A percentile compares a stretch with the other conserved stretches of the same genome.
Conservation (phyloP, 176 grass and related monocot species). For the Oryza longistaminata region DNA sequence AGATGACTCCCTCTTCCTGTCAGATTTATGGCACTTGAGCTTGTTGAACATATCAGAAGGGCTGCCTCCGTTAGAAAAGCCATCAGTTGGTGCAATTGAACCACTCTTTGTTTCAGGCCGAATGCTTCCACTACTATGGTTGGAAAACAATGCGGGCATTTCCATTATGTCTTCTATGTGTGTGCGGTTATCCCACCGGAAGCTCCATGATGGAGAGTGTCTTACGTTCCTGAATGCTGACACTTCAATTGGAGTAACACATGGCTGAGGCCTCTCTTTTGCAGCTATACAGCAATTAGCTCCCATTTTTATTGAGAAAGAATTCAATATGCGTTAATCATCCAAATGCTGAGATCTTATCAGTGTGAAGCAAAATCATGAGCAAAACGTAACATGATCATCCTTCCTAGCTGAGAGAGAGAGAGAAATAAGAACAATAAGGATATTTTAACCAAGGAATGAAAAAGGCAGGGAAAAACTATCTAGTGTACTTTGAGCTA, state of each 20-base stretch:
- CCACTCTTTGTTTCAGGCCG: slow-evolving; percentile 59
- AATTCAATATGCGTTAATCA: slow-evolving; percentile 40
- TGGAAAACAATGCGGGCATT: slow-evolving; percentile 49
- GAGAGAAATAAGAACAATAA: slow-evolving; percentile 23
- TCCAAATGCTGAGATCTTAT: not conserved
- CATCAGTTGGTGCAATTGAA: slow-evolving; percentile 49
- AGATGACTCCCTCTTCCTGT: slow-evolving; percentile 42
- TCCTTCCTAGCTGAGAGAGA: not conserved
- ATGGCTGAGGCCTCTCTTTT: slow-evolving; percentile 63
- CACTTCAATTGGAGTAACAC: slow-evolving; percentile 53
- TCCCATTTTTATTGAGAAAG: slow-evolving; percentile 58
- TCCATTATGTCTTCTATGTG: slow-evolving; percentile 88
- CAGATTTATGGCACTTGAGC: slow-evolving; percentile 52
- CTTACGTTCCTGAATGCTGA: slow-evolving; percentile 73
- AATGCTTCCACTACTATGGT: slow-evolving; percentile 58
- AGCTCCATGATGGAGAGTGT: slow-evolving; percentile 82
- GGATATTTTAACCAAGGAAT: slow-evolving; percentile 33
- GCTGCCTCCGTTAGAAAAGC: slow-evolving; percentile 52
- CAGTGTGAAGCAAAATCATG: not conserved
- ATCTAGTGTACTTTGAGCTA: slow-evolving; percentile 1
- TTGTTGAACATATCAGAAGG: slow-evolving; percentile 47
- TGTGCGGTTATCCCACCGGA: slow-evolving; percentile 91
- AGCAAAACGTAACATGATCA: not conserved
- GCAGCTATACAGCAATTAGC: slow-evolving; percentile 83
- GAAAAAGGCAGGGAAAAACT: not conserved